Evolutionary conservation across 371 early-diverging fungal genomes (phyloP).

Genomic region (Mortierella sp.): DNA sequence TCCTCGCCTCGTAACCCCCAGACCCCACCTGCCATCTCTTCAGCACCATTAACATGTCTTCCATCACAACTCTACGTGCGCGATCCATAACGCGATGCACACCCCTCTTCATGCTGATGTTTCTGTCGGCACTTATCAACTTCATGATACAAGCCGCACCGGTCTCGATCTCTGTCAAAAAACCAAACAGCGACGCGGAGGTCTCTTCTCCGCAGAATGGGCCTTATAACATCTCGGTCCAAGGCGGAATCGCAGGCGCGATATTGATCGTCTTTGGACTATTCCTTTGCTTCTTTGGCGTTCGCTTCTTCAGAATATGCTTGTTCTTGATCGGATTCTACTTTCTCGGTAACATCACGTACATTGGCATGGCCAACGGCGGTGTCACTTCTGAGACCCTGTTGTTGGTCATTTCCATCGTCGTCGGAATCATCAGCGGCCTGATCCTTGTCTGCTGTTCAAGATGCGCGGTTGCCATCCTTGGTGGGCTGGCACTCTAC

Average conservation of each 20-base stretch:
- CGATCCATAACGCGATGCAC: constrained; percentile 14
- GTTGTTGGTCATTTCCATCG: constrained; percentile 65
- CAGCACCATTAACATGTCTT: neutral
- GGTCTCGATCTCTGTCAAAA: constrained; percentile 2
- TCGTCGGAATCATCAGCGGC: constrained; percentile 68
- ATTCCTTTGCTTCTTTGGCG: constrained; percentile 73
- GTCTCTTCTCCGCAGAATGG: constrained; percentile 48
- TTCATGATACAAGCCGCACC: constrained; percentile 35
- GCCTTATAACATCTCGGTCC: constrained; percentile 58
- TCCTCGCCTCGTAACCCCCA: neutral
- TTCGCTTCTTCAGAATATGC: constrained; percentile 63
- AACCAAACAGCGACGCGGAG: neutral
- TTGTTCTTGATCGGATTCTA: constrained; percentile 74
- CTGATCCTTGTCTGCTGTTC: constrained; percentile 61
- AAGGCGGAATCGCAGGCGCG: constrained; percentile 69
- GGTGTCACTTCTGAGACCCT: constrained; percentile 59
- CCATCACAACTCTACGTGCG: constrained; percentile 6
- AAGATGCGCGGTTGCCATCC: constrained; percentile 62
- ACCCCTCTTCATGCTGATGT: constrained; percentile 30
- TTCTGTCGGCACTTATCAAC: constrained; percentile 30
- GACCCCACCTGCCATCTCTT: neutral
- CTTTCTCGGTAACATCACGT: constrained; percentile 61
- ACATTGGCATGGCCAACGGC: constrained; percentile 66
- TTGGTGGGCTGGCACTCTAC: constrained; percentile 73
- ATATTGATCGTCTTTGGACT: constrained; percentile 71